These are phyloP conservation scores for Jaltomata sinuosa DNA, from an alignment of 257 asterid genomes.

Conservation along the genomic window DNA sequence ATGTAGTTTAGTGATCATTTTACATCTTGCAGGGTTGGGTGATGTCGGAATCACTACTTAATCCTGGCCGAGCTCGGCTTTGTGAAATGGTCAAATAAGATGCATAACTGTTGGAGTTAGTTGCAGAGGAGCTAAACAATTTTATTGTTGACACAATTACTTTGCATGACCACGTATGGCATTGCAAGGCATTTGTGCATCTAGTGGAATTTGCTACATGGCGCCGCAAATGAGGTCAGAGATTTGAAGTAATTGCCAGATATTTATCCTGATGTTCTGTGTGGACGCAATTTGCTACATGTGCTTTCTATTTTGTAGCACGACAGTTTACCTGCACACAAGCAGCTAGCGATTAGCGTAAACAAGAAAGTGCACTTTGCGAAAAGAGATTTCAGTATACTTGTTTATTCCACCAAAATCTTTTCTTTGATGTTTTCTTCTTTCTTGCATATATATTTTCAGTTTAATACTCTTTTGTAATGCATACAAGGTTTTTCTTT, in stretches of 20 bases:
- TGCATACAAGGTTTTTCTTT: background rate
- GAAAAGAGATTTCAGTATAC: background rate
- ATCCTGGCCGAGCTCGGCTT: conserved; percentile 86
- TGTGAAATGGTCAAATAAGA: conserved; percentile 40
- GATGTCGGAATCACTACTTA: conserved; percentile 89
- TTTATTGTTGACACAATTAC: background rate
- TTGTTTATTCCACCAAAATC: background rate
- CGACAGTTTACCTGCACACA: background rate
- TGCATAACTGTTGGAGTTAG: background rate
- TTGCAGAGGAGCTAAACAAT: background rate
- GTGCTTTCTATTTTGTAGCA: background rate
- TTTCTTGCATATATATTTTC: background rate
- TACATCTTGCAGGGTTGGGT: conserved; percentile 74
- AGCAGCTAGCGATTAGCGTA: background rate
- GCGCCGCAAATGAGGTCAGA: background rate
- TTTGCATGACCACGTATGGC: background rate
- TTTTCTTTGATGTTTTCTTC: background rate
- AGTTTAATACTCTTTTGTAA: background rate
- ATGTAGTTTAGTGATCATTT: conserved; percentile 4
- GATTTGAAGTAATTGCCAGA: background rate
- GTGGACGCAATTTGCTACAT: background rate
- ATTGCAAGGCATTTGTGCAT: background rate
- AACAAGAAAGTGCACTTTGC: background rate
- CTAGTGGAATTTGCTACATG: background rate
- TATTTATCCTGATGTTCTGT: background rate